Evolutionary conservation across 1,284 basidiomycete genomes (phyloP), one percentile per base, ranked within the genome.

Genomic region (Fomitiporia mediterranea): DNA sequence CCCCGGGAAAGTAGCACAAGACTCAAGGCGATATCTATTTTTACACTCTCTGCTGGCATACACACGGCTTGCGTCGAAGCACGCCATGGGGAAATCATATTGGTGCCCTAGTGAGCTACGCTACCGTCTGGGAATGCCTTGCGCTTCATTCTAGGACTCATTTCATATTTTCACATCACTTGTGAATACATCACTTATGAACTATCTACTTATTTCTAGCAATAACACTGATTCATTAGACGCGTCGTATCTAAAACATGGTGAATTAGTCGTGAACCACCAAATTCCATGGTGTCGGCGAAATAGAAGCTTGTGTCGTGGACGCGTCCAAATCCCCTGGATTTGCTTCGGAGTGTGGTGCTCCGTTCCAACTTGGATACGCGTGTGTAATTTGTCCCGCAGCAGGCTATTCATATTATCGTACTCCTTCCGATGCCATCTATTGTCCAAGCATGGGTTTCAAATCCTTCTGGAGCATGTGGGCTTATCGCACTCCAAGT

Each of bases 401-500:
- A 28, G 25, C 44, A 25, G 44, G 44, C 27, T 23, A 46, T 46
- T 27, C 43, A 15, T 28, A 46, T 46, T 30, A 46, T 46, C 23
- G 44, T 13, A 2, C 44, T 28, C 27, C 44, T 46, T 15, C 44
- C 27, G 28, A 28, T 19, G 4, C 44, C 27, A 46, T 25, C 25
- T 13, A 27, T 44, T 28, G 15, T 46, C 44, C 25, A 43, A 9
- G 25, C 28, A 19, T 27, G n/a, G 51, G 17, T 9, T 5, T 43
- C 35, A 54, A 25, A 19, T 8, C 21, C n/a, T 38, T 42, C 25
- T 42, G 43, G 23, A 39, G 48, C 55, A 56, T 56, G 30, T 56
- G 55, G 55, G 46, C 55, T 56, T 56, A 56, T 56, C 55, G 49
- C 38, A 30, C 40, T 32, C 15, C 23, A 30, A 32, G 11, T 19